These are phyloP conservation scores for Pelargonium nanum DNA, from an alignment of 345 rosid genomes.

Conservation along the genomic window DNA sequence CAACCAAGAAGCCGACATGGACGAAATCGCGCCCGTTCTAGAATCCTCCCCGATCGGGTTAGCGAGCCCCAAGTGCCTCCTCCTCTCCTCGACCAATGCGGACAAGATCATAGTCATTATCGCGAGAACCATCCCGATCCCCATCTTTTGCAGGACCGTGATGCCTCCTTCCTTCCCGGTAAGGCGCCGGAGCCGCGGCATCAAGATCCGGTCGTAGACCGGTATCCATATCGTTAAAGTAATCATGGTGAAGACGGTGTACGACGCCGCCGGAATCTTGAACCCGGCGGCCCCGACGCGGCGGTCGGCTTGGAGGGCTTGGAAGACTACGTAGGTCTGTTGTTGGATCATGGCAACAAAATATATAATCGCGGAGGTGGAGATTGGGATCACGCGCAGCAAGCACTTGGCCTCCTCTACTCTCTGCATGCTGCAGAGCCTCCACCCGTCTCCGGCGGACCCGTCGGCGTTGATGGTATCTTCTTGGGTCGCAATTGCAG, in stretches of 20 bases:
- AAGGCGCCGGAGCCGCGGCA: slow-evolving; percentile 21
- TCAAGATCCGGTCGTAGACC: slow-evolving; percentile 24
- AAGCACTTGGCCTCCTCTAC: slow-evolving; percentile 37
- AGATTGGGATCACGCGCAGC: slow-evolving; percentile 27
- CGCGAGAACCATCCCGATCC: slow-evolving; percentile 24
- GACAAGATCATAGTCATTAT: slow-evolving; percentile 24
- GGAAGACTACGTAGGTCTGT: slow-evolving; percentile 27
- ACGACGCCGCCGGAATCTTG: slow-evolving; percentile 32
- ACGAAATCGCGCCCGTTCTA: slow-evolving; percentile 24
- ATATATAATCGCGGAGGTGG: slow-evolving; percentile 18
- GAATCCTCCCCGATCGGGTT: slow-evolving; percentile 18
- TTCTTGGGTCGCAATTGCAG: slow-evolving; percentile 20
- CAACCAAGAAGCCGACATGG: slow-evolving; percentile 31
- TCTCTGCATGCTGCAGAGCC: slow-evolving; percentile 25
- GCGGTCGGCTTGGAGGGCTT: slow-evolving; percentile 28
- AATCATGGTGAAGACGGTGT: slow-evolving; percentile 21
- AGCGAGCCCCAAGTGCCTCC: slow-evolving; percentile 15
- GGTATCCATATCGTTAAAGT: slow-evolving; percentile 28
- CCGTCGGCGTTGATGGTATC: slow-evolving; percentile 25
- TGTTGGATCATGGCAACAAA: slow-evolving; percentile 21
- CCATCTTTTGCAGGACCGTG: slow-evolving; percentile 29
- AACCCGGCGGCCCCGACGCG: slow-evolving; percentile 14
- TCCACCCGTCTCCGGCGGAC: slow-evolving; percentile 22
- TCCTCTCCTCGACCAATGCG: slow-evolving; percentile 19
- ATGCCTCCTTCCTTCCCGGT: slow-evolving; percentile 29